These are phyloP conservation scores for Zea luxurians DNA, from an alignment of 176 grass and related monocot genomes.

Conservation along the genomic window DNA sequence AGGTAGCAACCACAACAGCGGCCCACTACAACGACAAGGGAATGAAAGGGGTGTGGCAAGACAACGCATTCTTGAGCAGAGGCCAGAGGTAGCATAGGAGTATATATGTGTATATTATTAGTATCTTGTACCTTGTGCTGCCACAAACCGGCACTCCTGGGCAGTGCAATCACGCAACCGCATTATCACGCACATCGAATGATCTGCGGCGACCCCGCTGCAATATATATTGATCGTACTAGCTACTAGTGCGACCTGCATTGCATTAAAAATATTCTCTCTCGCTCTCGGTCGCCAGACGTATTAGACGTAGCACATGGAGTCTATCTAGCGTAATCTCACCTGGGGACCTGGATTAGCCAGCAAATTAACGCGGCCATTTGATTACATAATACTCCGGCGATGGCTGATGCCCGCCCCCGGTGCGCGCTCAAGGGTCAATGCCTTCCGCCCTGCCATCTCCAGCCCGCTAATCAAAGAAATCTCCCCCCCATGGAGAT, in stretches of 20 bases:
- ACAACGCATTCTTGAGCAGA: slow-evolving; percentile 3
- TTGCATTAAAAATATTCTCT: slow-evolving; percentile 7
- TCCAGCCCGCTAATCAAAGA: neutral
- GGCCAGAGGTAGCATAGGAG: neutral
- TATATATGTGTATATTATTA: neutral
- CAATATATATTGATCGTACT: slow-evolving; percentile 8
- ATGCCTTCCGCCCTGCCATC: slow-evolving; percentile 28
- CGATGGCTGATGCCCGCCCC: slow-evolving; percentile 8
- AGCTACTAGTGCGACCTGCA: neutral
- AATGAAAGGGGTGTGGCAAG: neutral
- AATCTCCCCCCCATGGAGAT: slow-evolving; percentile 35
- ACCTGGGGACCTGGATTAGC: slow-evolving; percentile 47
- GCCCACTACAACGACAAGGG: no score
- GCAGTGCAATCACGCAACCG: neutral
- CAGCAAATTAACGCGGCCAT: slow-evolving; percentile 5
- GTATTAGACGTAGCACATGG: neutral
- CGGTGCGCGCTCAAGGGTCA: slow-evolving; percentile 43
- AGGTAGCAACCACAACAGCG: neutral
- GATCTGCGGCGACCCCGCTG: neutral
- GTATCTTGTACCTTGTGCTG: neutral
- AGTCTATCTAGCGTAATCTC: slow-evolving; percentile 33
- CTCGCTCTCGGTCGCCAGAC: neutral
- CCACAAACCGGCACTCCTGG: neutral
- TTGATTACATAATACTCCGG: slow-evolving; percentile 29
- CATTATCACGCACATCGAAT: slow-evolving; percentile 25